phyloP scores from a whole-genome alignment of 495 filamentous ascomycete genomes.

The Lichina pygmaea region DNA sequence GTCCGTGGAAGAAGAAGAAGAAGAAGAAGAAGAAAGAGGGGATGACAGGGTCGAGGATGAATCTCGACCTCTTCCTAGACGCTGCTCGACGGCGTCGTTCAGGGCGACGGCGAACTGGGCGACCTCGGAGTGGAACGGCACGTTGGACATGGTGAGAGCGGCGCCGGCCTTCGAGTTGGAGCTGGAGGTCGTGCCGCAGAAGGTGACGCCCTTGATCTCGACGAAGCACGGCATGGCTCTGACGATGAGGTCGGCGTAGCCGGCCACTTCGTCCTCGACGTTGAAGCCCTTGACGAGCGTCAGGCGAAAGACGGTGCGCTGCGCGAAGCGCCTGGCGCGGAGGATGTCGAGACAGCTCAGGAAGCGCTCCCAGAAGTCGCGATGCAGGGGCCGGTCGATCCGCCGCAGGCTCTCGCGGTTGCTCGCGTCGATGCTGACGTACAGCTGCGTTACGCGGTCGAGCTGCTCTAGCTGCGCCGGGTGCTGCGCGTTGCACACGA shows the following conservation, averaged over 20 bases:
- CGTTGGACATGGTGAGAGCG: conserved; percentile 81
- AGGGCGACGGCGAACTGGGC: conserved; percentile 51
- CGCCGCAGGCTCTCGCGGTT: conserved; percentile 66
- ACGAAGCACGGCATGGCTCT: conserved; percentile 67
- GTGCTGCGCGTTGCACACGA: conserved; percentile 97
- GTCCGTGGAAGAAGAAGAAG: not conserved
- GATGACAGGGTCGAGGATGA: too few relatives aligned
- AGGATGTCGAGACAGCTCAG: conserved; percentile 73
- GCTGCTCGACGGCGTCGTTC: conserved; percentile 29
- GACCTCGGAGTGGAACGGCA: conserved; percentile 83
- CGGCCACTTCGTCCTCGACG: conserved; percentile 70
- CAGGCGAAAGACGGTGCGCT: conserved; percentile 83
- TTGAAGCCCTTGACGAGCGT: conserved; percentile 95
- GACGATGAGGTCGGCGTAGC: conserved; percentile 74
- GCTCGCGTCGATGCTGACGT: conserved; percentile 83
- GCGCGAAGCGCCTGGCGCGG: conserved; percentile 46
- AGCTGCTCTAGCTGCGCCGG: conserved; percentile 67
- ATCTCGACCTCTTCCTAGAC: conserved; percentile 6
- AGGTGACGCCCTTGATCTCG: conserved; percentile 90
- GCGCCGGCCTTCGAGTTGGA: conserved; percentile 41
- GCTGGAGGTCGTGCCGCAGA: conserved; percentile 42
- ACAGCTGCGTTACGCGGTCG: conserved; percentile 69
- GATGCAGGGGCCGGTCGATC: conserved; percentile 77
- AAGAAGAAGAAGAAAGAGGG: not conserved
- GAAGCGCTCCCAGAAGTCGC: conserved; percentile 95